phyloP scores from a whole-genome alignment of 306 rosid species.

The Cicer chorassanicum region DNA sequence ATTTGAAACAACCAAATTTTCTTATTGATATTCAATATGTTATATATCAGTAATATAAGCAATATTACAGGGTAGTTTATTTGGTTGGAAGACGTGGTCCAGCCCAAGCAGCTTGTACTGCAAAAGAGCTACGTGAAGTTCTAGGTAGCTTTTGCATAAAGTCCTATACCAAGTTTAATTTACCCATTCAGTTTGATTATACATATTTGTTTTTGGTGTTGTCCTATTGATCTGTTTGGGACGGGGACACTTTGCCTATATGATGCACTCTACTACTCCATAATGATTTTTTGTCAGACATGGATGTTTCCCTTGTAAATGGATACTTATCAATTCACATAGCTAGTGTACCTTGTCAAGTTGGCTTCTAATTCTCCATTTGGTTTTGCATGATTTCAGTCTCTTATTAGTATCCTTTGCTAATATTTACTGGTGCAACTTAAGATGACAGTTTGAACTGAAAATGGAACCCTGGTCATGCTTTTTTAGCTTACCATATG shows the following conservation, averaged over 20 bases:
- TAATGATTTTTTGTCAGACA: conserved; percentile 22
- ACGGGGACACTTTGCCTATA: not conserved
- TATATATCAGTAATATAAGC: conserved; percentile 34
- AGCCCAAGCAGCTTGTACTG: conserved; percentile 94
- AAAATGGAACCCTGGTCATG: conserved; percentile 31
- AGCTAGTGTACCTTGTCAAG: conserved; percentile 4
- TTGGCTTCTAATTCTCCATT: conserved; percentile 17
- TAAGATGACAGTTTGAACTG: conserved; percentile 25
- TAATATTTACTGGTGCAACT: not conserved
- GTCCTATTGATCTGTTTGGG: conserved; percentile 28
- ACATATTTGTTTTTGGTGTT: conserved; percentile 29
- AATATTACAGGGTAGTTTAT: conserved; percentile 72
- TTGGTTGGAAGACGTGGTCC: conserved; percentile 99
- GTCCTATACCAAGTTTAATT: conserved; percentile 11
- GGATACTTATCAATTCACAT: conserved; percentile 26
- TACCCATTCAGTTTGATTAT: conserved; percentile 15
- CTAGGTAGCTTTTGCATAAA: conserved; percentile 66
- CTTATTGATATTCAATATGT: conserved; percentile 28
- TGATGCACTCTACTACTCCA: not conserved
- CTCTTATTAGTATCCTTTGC: conserved; percentile 19
- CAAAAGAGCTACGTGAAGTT: conserved; percentile 91
- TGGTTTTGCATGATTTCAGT: conserved; percentile 1
- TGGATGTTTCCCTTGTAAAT: conserved; percentile 35
- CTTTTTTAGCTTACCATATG: conserved; percentile 23
- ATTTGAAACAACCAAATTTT: conserved; percentile 18